Percentiles rank a stretch among this genome's conserved stretches.
These are phyloP conservation scores for Elongisporangium prolatum DNA, from an alignment of 352 stramenopile genomes.

Conservation along the genomic window DNA sequence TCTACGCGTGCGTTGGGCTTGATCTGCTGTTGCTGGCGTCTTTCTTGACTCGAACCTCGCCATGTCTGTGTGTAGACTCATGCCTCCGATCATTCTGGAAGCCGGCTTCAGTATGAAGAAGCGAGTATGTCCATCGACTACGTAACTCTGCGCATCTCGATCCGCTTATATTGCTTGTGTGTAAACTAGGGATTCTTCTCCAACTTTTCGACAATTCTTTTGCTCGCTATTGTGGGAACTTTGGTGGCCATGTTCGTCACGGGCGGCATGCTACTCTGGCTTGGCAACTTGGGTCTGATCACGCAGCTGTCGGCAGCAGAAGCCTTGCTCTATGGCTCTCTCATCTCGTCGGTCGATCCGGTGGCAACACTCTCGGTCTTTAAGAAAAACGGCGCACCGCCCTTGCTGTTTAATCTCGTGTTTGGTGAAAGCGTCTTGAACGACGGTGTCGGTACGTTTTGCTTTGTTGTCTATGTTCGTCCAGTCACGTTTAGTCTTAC, in stretches of 20 bases:
- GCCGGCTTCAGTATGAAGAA: constrained; percentile 89
- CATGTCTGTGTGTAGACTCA: constrained; percentile 12
- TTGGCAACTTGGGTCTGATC: constrained; percentile 63
- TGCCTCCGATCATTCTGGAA: constrained; percentile 84
- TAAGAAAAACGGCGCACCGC: constrained; percentile 84
- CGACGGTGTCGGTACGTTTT: constrained; percentile 87
- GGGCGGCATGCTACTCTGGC: constrained; percentile 65
- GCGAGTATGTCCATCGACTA: constrained; percentile 29
- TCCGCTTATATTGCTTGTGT: constrained; percentile 8
- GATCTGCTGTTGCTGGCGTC: background rate
- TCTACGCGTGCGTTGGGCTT: constrained; percentile 53
- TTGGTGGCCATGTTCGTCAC: constrained; percentile 79
- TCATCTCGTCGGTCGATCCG: constrained; percentile 93
- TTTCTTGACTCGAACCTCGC: background rate
- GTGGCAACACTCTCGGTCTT: constrained; percentile 93
- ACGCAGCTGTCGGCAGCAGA: constrained; percentile 86
- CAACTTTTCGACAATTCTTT: constrained; percentile 85
- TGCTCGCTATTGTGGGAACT: constrained; percentile 76
- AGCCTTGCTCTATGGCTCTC: constrained; percentile 87
- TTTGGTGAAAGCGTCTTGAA: constrained; percentile 96
- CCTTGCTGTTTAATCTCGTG: constrained; percentile 93
- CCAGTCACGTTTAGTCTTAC: no score
- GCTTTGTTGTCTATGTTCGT: no score
- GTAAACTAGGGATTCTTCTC: constrained; percentile 71
- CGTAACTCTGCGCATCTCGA: background rate